Evolutionary conservation across 805 yeast species (phyloP).

Genomic region (Spencermartinsiella europaea): DNA sequence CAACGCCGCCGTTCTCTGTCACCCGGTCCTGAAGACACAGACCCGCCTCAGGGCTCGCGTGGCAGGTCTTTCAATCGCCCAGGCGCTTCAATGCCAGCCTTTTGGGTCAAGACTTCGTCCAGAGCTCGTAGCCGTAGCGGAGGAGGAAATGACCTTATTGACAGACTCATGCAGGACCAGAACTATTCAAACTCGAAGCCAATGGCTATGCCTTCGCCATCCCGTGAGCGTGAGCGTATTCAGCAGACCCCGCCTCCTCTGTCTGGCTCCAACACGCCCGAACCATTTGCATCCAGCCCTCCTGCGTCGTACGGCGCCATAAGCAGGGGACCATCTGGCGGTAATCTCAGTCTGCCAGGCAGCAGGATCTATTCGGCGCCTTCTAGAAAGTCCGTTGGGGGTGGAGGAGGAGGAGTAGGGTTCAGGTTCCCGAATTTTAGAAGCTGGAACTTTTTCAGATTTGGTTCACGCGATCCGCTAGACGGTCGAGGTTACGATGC

Average conservation of each 20-base stretch:
- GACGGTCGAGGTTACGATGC: neutral
- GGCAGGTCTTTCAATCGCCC: neutral
- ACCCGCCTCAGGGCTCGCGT: neutral
- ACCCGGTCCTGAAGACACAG: neutral
- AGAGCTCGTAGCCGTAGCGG: neutral
- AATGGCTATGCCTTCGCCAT: conserved; percentile 3
- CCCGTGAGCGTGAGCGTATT: neutral
- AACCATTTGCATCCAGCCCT: neutral
- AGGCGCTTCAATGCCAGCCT: neutral
- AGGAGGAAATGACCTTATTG: conserved; percentile 1
- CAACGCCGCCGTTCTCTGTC: neutral
- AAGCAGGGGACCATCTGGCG: neutral
- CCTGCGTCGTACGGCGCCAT: neutral
- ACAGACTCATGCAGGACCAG: neutral
- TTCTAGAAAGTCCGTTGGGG: neutral
- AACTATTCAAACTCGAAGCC: neutral
- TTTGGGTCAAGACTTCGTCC: conserved; percentile 3
- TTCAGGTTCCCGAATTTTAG: neutral
- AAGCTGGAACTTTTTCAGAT: neutral
- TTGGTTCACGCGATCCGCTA: neutral
- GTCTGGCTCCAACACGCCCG: neutral
- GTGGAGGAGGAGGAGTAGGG: neutral
- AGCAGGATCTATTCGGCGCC: neutral
- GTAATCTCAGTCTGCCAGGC: neutral
- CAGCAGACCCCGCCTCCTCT: neutral